Base-by-base conservation (phyloP, 2,329 filamentous ascomycete species). In the Penicillium sp. region DNA sequence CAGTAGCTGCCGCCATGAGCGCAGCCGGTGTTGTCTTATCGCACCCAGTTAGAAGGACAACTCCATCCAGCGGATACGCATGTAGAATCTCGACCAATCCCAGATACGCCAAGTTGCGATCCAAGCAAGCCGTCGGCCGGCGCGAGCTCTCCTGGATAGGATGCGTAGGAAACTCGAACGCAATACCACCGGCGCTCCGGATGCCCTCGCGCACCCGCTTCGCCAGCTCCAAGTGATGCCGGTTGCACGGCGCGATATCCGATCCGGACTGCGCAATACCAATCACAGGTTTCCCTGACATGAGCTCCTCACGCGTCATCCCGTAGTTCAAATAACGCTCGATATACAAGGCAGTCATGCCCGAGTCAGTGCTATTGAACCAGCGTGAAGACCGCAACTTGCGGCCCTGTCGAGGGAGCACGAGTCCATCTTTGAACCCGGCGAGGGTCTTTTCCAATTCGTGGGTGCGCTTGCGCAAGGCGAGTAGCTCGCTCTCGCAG, bases 21-120 rank as follows among this genome's bases (percentile, higher is more conserved):
- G 64, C 70, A 10, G 72, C 73, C 10, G 73, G 73, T 0, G 72
- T 75, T 4, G 72, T 76, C 64, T 76, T 76, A 47, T 76, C 73
- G 56, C 73, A 76, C 7, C 73, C 73, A 0, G 73, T 76, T 34
- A 76, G 60, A 17, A 76, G 56, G 11, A 76, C 73, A 15, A 76
- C 68, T 15, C 73, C 73, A 50, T 76, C 73, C 33, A 76, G 58
- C 3, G 70, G 70, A 57, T 76, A 75, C 0, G 65, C 70, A 40
- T 68, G 63, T 26, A 76, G 58, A 13, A 76, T 53, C 54, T 76
- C 73, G 13, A 75, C 72, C 19, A 76, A 58, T 8, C 65, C 59
- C 16, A 76, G 55, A 54, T 75, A 75, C 1, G 70, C 64, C 36
- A 76, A 54, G 46, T 76, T 76, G 7, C 73, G 63, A 54, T 76